phyloP scores from a whole-genome alignment of 441 rosid species.

The Manihot esculenta region DNA sequence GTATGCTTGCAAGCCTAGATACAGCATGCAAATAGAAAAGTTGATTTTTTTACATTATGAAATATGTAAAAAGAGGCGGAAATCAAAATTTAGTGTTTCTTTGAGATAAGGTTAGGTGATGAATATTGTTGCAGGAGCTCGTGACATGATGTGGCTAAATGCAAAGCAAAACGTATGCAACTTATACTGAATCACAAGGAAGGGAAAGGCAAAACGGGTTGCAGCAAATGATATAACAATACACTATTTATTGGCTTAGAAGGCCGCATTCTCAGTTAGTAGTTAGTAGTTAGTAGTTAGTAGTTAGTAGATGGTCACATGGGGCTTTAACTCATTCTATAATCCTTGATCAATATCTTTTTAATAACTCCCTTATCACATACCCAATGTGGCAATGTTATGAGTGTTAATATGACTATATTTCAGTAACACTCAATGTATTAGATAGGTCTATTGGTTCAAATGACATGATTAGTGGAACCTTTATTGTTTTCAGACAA shows the following conservation, averaged over 20 bases:
- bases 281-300: not conserved
- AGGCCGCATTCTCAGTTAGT: not conserved
- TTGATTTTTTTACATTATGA: not conserved
- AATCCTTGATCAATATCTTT: not conserved
- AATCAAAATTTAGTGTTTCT: not conserved
- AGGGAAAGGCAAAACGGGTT: not conserved
- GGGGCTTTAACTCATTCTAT: not conserved
- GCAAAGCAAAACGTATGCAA: not conserved
- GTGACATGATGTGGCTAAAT: not conserved
- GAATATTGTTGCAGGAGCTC: not conserved
- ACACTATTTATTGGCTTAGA: not conserved
- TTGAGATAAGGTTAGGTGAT: not conserved
- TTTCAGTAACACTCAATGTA: not conserved
- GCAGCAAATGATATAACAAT: not conserved
- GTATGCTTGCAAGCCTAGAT: not conserved
- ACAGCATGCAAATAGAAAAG: not conserved
- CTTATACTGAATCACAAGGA: slow-evolving; percentile 1
- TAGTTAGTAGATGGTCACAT: not conserved
- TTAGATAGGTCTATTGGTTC: not conserved
- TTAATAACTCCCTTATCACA: not conserved
- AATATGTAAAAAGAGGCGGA: not conserved
- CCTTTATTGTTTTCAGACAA: not conserved
- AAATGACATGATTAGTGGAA: not conserved
- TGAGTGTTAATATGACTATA: not conserved
- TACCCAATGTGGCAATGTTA: not conserved